Percentiles rank a stretch among this genome's conserved stretches.
These are phyloP conservation scores for Pseudocercospora musae DNA, from an alignment of 2,329 filamentous ascomycete species.

Conservation along the genomic window DNA sequence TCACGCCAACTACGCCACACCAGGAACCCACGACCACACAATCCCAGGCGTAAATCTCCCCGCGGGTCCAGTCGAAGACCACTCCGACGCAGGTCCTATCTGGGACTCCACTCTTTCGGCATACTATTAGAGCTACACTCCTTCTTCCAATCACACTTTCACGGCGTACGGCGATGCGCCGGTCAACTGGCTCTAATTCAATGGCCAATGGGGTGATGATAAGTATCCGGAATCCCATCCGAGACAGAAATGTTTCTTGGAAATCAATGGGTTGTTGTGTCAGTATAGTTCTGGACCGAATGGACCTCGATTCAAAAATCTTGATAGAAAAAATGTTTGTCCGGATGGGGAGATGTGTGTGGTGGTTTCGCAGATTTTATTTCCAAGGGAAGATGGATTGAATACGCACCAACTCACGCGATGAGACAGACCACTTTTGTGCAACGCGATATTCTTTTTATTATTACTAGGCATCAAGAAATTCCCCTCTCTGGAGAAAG, in stretches of 20 bases:
- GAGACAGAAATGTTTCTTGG: conserved; percentile 48
- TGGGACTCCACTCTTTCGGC: conserved; percentile 60
- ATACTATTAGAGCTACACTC: conserved; percentile 56
- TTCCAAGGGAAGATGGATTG: no score
- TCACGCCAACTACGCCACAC: conserved; percentile 63
- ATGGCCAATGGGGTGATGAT: conserved; percentile 61
- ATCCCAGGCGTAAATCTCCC: conserved; percentile 61
- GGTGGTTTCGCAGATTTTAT: conserved; percentile 10
- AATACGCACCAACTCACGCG: background rate
- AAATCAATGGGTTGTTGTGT: conserved; percentile 33
- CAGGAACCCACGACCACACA: conserved; percentile 60
- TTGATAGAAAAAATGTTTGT: conserved; percentile 57
- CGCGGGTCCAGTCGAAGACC: conserved; percentile 52
- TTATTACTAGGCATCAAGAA: no score
- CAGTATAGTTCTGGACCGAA: conserved; percentile 59
- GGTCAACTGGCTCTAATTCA: conserved; percentile 54
- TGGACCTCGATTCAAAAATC: conserved; percentile 58
- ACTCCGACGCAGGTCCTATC: conserved; percentile 52
- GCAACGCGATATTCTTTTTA: no score
- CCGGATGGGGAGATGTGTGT: conserved; percentile 49
- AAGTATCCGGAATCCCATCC: conserved; percentile 53
- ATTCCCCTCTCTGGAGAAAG: no score
- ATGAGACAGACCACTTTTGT: no score
- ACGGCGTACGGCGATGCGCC: conserved; percentile 50
- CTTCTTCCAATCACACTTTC: conserved; percentile 39